Evolutionary conservation across 495 filamentous ascomycete genomes (phyloP), one percentile per base, ranked within the genome.

Genomic region (Penicillium riverlandense): DNA sequence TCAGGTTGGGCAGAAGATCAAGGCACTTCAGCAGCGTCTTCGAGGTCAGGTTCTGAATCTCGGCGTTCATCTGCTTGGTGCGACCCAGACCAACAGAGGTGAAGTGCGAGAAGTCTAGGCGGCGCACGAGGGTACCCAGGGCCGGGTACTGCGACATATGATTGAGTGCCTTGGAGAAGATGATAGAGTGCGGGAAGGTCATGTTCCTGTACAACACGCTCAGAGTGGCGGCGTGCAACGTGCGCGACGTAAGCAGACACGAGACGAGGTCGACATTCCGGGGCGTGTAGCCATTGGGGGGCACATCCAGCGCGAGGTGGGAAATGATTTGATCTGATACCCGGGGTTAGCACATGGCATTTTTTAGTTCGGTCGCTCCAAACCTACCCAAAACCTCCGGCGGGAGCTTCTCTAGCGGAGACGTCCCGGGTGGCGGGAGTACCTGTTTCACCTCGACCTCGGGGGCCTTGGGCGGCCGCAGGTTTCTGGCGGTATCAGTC

Each of bases 61-160:
- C 78, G 32, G 76, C 69, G 37, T 88, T 86, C 77, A 89, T 85
- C 65, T 84, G 80, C 53, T 79, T 85, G 36, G 85, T 91, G 39
- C 83, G 78, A 53, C 90, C 89, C 31, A 90, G 70, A 22, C 86
- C 86, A 12, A 86, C 76, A 6, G 88, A 88, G 56, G 88, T 92
- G 65, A 90, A 91, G 70, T 90, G 86, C 35, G 86, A 88, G 61
- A 95, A 90, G 65, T 95, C 88, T 27, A 92, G 67, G 34, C 88
- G 82, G 40, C 84, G 79, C 31, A 92, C 86, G 41, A 92, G 79
- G 29, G 82, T 85, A 12, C 88, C 88, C 40, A 90, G 71, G 10
- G 80, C 76, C 10, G 80, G 81, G 58, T 90, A 79, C 38, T 75
- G 70, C 11, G 73, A 64, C 53, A 92, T 66, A 54, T 88, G 86